Evolutionary conservation across 2,329 filamentous ascomycete species (phyloP).

Genomic region (Clonostachys sp.): DNA sequence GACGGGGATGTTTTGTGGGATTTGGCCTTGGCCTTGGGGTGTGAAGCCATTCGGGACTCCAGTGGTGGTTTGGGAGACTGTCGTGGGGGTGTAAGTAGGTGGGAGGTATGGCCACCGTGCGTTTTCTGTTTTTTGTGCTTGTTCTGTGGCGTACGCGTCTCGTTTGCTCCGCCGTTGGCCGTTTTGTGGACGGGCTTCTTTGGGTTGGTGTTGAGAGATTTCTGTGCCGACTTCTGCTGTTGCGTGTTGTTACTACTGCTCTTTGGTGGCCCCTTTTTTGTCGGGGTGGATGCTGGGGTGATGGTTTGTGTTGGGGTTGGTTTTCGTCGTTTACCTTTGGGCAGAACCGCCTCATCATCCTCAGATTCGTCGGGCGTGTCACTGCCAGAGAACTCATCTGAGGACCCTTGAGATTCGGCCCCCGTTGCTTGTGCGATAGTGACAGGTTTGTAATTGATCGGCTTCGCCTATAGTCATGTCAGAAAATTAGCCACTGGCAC

Average conservation of each 20-base stretch:
- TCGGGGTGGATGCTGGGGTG: neutral
- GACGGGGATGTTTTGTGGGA: too few relatives aligned
- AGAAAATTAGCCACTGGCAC: neutral
- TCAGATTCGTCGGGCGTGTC: conserved; percentile 7
- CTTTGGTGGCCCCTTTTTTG: conserved; percentile 8
- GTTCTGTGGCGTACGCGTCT: neutral
- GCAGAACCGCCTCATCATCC: conserved; percentile 18
- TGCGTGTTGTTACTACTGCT: conserved; percentile 23
- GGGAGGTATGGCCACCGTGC: too few relatives aligned
- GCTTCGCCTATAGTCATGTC: conserved; percentile 14
- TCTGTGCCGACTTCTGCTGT: conserved; percentile 14
- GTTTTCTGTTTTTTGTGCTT: too few relatives aligned
- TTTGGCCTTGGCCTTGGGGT: too few relatives aligned
- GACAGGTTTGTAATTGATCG: conserved; percentile 26
- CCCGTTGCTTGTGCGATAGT: conserved; percentile 7
- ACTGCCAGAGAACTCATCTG: conserved; percentile 16
- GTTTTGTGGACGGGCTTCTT: too few relatives aligned
- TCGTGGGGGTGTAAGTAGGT: too few relatives aligned
- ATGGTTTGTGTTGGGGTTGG: neutral
- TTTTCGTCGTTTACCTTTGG: conserved; percentile 4
- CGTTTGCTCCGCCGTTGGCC: neutral
- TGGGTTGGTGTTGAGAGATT: too few relatives aligned
- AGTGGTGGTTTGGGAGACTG: too few relatives aligned
- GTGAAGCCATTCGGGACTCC: too few relatives aligned
- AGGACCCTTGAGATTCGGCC: conserved; percentile 20